Conservation (phyloP, 2,329 filamentous ascomycete species). For the Aspergillus niger region DNA sequence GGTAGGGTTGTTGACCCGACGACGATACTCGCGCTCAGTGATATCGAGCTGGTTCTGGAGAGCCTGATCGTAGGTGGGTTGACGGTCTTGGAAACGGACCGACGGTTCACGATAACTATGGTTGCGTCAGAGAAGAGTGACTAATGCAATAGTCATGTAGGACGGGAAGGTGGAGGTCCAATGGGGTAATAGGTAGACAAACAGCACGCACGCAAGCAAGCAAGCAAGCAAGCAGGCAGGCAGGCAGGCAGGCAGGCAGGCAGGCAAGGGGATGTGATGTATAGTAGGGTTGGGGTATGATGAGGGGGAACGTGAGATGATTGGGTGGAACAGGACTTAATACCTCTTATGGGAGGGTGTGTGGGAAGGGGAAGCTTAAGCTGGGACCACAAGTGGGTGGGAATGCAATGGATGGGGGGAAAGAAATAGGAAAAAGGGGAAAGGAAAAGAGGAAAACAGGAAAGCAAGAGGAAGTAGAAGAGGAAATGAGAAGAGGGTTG, state of each 20-base stretch:
- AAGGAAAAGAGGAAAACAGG: slow-evolving; percentile 1
- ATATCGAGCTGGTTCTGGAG: slow-evolving; percentile 54
- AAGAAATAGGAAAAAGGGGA: not conserved
- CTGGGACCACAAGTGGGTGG: slow-evolving; percentile 2
- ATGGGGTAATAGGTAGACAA: slow-evolving; percentile 13
- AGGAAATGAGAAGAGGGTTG: not conserved
- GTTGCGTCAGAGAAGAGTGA: slow-evolving; percentile 23
- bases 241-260: slow-evolving; percentile 24
- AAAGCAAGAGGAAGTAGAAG: not conserved
- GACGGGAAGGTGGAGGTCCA: slow-evolving; percentile 25
- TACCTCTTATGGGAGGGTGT: slow-evolving; percentile 8
- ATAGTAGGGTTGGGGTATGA: slow-evolving; percentile 3
- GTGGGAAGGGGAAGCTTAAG: slow-evolving; percentile 3
- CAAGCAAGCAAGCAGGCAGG: slow-evolving; percentile 28
- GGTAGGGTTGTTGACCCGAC: slow-evolving; percentile 58
- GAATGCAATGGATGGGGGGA: not conserved
- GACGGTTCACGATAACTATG: slow-evolving; percentile 59
- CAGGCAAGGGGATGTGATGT: slow-evolving; percentile 27
- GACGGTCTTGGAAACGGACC: slow-evolving; percentile 50
- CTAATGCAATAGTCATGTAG: slow-evolving; percentile 12
- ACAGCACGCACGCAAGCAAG: too few relatives aligned
- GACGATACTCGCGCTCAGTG: slow-evolving; percentile 65
- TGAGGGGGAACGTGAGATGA: slow-evolving; percentile 7
- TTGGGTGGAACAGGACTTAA: slow-evolving; percentile 13
- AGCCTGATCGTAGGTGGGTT: slow-evolving; percentile 43